Conservation (phyloP, 1,284 basidiomycete species). For the Rugosomyces carneus region DNA sequence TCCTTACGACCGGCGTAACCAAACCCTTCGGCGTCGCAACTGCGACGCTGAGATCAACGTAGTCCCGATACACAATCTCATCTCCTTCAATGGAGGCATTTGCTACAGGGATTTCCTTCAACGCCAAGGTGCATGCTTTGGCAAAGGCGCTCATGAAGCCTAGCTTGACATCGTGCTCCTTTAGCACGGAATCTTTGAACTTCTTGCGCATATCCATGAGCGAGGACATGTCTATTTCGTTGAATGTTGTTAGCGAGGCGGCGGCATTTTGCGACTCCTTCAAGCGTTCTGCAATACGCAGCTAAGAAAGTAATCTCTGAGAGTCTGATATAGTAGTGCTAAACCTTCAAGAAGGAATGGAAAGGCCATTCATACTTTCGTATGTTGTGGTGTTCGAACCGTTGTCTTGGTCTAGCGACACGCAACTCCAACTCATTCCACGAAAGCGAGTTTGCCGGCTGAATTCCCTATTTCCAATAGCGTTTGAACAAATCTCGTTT, state of each 20-base stretch:
- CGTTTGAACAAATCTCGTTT: too few species aligned
- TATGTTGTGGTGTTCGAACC: too few species aligned
- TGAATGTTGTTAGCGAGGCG: conserved; percentile 96
- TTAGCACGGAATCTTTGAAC: conserved; percentile 92
- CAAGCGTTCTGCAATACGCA: conserved; percentile 94
- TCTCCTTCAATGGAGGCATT: conserved; percentile 96
- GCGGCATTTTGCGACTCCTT: conserved; percentile 99
- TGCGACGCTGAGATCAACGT: conserved; percentile 90
- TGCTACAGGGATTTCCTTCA: conserved; percentile 90
- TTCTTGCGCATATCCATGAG: conserved; percentile 91
- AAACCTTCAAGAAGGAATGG: too few species aligned
- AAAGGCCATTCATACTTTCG: too few species aligned
- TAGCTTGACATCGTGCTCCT: conserved; percentile 93
- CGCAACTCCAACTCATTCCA: too few species aligned
- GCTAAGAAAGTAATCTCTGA: too few species aligned
- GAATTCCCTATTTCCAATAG: too few species aligned
- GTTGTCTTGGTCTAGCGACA: too few species aligned
- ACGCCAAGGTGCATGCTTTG: conserved; percentile 78
- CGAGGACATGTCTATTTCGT: conserved; percentile 98
- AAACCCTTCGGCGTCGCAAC: conserved; percentile 97
- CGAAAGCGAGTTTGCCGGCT: too few species aligned
- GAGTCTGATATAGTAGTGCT: too few species aligned
- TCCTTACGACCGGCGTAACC: conserved; percentile 94
- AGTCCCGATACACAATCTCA: conserved; percentile 94
- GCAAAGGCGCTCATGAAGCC: conserved; percentile 99